Evolutionary conservation across 2,329 filamentous ascomycete genomes (phyloP), one percentile per base, ranked within the genome.

Genomic region (Verticillium longisporum): DNA sequence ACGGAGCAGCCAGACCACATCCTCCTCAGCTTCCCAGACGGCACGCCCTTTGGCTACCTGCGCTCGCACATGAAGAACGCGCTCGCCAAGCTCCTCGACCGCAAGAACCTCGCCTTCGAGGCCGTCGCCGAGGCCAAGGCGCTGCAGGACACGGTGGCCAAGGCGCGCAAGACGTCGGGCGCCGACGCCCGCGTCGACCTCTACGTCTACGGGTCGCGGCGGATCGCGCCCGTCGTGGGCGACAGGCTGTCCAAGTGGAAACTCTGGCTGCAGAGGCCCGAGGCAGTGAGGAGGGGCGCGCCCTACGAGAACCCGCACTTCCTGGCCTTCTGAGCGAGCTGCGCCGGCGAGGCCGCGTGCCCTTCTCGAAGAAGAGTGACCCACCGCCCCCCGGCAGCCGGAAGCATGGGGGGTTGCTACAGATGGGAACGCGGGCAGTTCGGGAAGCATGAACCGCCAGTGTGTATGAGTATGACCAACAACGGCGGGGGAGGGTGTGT

Each of bases 191-290:
- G 66, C 41, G 64, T 76, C 1, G 68, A 75, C 58, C 72, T 77
- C 57, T 74, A 77, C 54, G 61, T 77, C 1, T 77, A 77, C 60
- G 75, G 75, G 0, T 70, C 70, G 0, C 60, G 60, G 1, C n/a
- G 41, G 3, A n/a, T 60, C 1, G 66, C 65, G 1, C 59, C 57
- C 0, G 14, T 60, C 1, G 63, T 75, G 21, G 75, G 74, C 0
- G 61, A 67, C 1, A 59, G 57, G 2, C 62, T 77, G 1, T 72
- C 73, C 0, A 18, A 61, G 0, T 63, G 65, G 0, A 73, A 72
- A 57, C 59, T 74, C 0, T 77, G 72, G 68, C 61, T 78, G 11
- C 75, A 77, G 55, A 65, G 62, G 36, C 71, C 75, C 3, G 64
- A 68, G 6, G 65, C 68, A 38, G 64, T 61, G 6, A 64, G 66